A percentile compares a stretch with the other conserved stretches of the same genome.
phyloP scores from a whole-genome alignment of 2,329 filamentous ascomycete genomes.

The Arthrobotrys iridis region DNA sequence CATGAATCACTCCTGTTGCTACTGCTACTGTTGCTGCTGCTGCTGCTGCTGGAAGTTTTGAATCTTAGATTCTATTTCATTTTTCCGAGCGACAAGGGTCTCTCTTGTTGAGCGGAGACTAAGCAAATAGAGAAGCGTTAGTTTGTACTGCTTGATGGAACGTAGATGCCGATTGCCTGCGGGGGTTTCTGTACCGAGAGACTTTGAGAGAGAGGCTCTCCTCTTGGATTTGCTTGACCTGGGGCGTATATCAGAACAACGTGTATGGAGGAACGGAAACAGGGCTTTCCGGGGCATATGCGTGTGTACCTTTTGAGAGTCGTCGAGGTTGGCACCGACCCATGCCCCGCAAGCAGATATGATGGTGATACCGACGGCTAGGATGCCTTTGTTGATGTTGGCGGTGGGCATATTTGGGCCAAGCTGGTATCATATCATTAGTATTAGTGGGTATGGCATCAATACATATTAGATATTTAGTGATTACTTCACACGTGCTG shows the following conservation, averaged over 20 bases:
- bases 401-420: too few relatives aligned
- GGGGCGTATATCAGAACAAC: too few relatives aligned
- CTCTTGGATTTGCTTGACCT: conserved; percentile 8
- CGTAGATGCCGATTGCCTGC: not conserved
- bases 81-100: conserved; percentile 20
- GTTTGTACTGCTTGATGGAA: not conserved
- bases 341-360: conserved; percentile 43
- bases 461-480: too few relatives aligned
- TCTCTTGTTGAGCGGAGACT: conserved; percentile 20
- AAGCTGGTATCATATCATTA: too few relatives aligned
- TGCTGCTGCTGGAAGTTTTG: not conserved
- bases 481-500: too few relatives aligned
- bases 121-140: not conserved
- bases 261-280: too few relatives aligned
- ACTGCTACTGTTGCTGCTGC: not conserved
- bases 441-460: too few relatives aligned
- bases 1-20: not conserved
- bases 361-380: conserved; percentile 23
- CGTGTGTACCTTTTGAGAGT: conserved; percentile 18
- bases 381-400: conserved; percentile 1
- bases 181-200: not conserved
- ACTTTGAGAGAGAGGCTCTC: not conserved
- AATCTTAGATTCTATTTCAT: conserved; percentile 41
- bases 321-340: conserved; percentile 18
- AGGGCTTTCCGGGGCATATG: too few relatives aligned